Evolutionary conservation across 1,284 basidiomycete species (phyloP).

Genomic region (Puccinia hordei): DNA sequence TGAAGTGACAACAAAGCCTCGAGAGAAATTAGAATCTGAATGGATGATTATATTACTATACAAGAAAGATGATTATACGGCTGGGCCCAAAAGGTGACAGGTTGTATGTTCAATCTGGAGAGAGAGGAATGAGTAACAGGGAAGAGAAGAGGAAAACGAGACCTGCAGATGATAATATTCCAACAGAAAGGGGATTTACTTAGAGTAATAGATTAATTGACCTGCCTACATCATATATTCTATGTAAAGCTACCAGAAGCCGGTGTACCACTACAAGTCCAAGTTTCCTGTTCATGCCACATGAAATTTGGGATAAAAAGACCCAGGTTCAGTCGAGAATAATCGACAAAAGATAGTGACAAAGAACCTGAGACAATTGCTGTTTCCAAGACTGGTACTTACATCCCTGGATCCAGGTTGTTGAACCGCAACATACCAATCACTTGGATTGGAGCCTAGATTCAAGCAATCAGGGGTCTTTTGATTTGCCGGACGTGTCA

Average conservation of each 20-base stretch:
- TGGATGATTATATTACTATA: too few species aligned
- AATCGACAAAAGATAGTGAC: not conserved
- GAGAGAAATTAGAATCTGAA: too few species aligned
- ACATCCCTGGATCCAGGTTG: constrained; percentile 20
- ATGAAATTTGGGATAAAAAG: not conserved
- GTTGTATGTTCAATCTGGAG: too few species aligned
- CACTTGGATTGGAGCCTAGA: constrained; percentile 6
- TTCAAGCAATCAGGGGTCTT: not conserved
- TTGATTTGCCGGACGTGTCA: not conserved
- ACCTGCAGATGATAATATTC: too few species aligned
- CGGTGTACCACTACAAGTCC: constrained; percentile 17
- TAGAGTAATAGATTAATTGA: too few species aligned
- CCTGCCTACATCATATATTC: too few species aligned
- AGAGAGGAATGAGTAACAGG: too few species aligned
- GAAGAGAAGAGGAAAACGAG: too few species aligned
- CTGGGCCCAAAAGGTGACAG: too few species aligned
- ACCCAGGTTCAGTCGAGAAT: not conserved
- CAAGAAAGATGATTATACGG: too few species aligned
- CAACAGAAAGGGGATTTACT: too few species aligned
- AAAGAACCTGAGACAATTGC: not conserved
- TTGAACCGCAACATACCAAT: constrained; percentile 12
- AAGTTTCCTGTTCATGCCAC: not conserved
- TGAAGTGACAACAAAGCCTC: too few species aligned
- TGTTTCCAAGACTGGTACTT: not conserved
- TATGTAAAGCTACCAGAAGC: not conserved